Base-by-base conservation (phyloP, 1,284 basidiomycete species). In the Stereum hirsutum region DNA sequence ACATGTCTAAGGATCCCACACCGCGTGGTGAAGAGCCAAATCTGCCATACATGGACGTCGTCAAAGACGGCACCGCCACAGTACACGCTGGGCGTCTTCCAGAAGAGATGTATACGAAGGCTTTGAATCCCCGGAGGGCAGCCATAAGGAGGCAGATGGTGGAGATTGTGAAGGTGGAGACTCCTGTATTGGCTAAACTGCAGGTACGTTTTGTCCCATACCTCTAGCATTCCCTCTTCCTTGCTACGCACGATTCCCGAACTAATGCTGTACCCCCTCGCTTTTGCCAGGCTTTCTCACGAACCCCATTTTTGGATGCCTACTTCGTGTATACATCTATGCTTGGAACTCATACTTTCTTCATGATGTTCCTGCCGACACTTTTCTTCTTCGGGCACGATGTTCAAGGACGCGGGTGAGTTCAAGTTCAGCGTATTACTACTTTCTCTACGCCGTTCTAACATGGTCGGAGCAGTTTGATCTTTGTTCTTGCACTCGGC, bases 251-350 rank as follows among this genome's bases (percentile, higher is more conserved):
- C n/a, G n/a, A n/a, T n/a, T n/a, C n/a, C n/a, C n/a, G n/a, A n/a
- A n/a, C n/a, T n/a, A n/a, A n/a, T n/a, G n/a, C n/a, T n/a, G 31
- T 10, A n/a, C 5, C 8, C 8, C 14, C 8, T 17, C 19, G 8
- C 19, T 32, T 4, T 10, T 17, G 31, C 5, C 21, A 88, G 84
- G 57, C 68, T 12, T 58, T 56, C 7, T 69, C 87, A 25, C 74
- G 89, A 23, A 75, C 71, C 1, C 78, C 84, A 1, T 81, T 74
- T 64, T 65, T 91, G 17, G 94, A 99, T 62, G 68, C 66, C 1
- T 97, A 89, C 58, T 97, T 99, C 58, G 81, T 95, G 46, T 91
- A 94, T 59, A 87, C 89, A 0, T 92, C 90, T 1, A 73, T 89
- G 0, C 74, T 96, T 36, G 90, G 90, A 0, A 90, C 92, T 0